Percentiles rank a stretch among this genome's conserved stretches.
These are phyloP conservation scores for Parachlorella kessleri DNA, from an alignment of 139 green algal genomes.

Conservation along the genomic window DNA sequence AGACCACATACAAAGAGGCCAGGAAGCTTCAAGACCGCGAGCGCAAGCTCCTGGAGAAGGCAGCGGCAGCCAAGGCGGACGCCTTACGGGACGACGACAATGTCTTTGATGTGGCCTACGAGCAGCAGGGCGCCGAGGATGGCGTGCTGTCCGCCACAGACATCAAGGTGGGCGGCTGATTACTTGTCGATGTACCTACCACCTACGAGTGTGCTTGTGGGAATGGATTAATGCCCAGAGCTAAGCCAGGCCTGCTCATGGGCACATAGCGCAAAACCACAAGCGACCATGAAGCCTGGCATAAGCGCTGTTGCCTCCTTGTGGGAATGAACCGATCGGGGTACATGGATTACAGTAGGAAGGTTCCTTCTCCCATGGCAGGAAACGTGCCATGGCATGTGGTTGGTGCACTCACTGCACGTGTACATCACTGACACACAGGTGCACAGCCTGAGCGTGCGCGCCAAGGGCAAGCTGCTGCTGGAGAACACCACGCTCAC, in stretches of 20 bases:
- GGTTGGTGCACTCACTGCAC: too few relatives aligned
- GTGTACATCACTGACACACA: too few relatives aligned
- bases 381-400: too few relatives aligned
- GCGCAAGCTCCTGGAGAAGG: constrained; percentile 80
- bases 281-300: too few relatives aligned
- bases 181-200: too few relatives aligned
- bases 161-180: constrained; percentile 96
- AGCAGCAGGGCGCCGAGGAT: constrained; percentile 75
- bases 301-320: not conserved
- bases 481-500: constrained; percentile 92
- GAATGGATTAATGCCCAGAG: too few relatives aligned
- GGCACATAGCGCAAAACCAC: too few relatives aligned
- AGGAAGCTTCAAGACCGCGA: constrained; percentile 88
- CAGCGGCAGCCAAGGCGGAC: constrained; percentile 74
- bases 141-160: constrained; percentile 78
- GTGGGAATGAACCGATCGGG: too few relatives aligned
- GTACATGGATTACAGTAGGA: too few relatives aligned
- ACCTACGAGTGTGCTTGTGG: too few relatives aligned
- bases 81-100: constrained; percentile 94
- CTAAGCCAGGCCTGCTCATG: too few relatives aligned
- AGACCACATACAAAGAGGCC: constrained; percentile 62
- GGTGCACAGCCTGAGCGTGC: constrained; percentile 96
- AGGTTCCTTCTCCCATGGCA: too few relatives aligned
- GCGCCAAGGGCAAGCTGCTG: constrained; percentile 97
- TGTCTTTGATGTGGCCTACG: constrained; percentile 96